Base-by-base conservation (phyloP, 768 basidiomycete species). In the Lentinula sp. region DNA sequence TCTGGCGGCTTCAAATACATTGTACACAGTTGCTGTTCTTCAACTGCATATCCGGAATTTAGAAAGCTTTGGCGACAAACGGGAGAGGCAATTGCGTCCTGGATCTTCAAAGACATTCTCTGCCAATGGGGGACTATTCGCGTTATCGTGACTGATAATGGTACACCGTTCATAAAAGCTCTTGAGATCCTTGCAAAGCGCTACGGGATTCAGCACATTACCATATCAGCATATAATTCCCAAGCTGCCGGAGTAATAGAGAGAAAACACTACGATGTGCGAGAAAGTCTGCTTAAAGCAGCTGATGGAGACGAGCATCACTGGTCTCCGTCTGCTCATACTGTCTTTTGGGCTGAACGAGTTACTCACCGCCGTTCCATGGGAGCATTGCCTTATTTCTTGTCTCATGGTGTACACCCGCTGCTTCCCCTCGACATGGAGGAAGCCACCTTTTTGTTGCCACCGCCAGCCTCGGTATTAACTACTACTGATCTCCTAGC, bases 141-240 rank as follows among this genome's bases (percentile, higher is more conserved):
- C 0, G 66, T 71, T 21, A 69, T 75, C 7, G 64, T 74, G 6
- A 70, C 68, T 0, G 75, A 75, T 57, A 75, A 75, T 49, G 68
- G 73, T 0, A 62, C 68, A 0, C 68, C 65, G 0, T 70, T 69
- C 21, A 46, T 71, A 3, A 49, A 61, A 0, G 74, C 65, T 5
- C 7, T 57, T 0, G 46, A 39, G 13, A 45, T 43, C 0, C 53
- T 61, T 2, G 55, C 57, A 16, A 5, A 57, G 23, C 39, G 42
- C 5, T 60, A 63, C 1, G 57, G 72, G 9, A 72, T 76, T 11
- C 18, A 35, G 0, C 73, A 72, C 34, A 75, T 75, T 9, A 35
- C 56, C 0, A 76, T 76, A 4, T 71, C 67, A 0, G 54, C 66
- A 0, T 76, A 76, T 61, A 75, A 76, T 49, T 72, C 70, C 0